Evolutionary conservation across 163 green algal genomes (phyloP), one percentile per base, ranked within the genome.

Genomic region (Scenedesmus sp.): DNA sequence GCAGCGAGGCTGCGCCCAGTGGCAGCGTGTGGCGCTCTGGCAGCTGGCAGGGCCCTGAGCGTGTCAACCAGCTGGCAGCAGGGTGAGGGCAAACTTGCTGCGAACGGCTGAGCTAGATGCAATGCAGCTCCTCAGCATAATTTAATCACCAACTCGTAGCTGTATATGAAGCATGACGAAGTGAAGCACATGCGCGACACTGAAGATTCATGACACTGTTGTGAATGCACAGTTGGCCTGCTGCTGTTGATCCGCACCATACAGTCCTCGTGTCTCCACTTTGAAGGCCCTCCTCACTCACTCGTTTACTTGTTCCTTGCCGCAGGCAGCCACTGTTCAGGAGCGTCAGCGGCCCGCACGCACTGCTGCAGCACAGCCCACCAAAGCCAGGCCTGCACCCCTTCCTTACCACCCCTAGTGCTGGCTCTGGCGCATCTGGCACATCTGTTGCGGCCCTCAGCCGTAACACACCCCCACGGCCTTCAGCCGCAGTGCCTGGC

Each of bases 41-140:
- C 62, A 92, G 88, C 62, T 92, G 77, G 81, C 77, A 88, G 55
- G 88, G 77, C 6, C 34, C 77, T 26, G 81, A 87, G 9, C n/a
- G 57, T 13, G 83, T 26, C 54, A 70, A 8, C 46, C 34, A 60
- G 77, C 46, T 8, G 46, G 26, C 77, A n/a, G 46, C 77, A 79
- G 70, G 70, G 70, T 79, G 23, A 79, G 70, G 2, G 12, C 4
- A 79, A 46, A 46, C 34, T 46, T 46, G 34, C 34, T 46, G 34
- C 34, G 34, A 46, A 46, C 34, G 34, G 34, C 34, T 46, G 34
- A 46, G 34, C 34, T 46, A 46, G 34, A 46, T 46, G 34, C 34
- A 46, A 46, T 46, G 34, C 34, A 46, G 34, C 34, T 46, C 34
- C 34, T 46, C 34, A 46, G 34, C 34, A 46, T 46, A 46, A 46